Evolutionary conservation across 306 rosid species (phyloP).

Genomic region (Gynostemma pentaphyllum): DNA sequence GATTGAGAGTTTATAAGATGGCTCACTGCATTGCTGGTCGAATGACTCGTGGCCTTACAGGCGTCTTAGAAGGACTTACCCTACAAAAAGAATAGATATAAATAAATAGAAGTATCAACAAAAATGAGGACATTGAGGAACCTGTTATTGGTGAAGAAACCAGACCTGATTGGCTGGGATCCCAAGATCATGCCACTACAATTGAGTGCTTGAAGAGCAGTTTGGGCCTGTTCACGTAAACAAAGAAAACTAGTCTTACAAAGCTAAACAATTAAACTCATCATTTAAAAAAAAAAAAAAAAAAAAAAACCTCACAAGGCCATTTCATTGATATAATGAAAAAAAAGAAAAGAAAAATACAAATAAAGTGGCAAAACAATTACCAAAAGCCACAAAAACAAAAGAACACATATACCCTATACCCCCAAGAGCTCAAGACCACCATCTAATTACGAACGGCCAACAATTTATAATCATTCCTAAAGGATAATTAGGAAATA

Average conservation of each 20-base stretch:
- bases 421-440: no score
- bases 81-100: conserved; percentile 29
- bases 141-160: neutral
- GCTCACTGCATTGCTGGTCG: conserved; percentile 38
- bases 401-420: no score
- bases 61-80: conserved; percentile 99
- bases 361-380: no score
- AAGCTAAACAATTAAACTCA: neutral
- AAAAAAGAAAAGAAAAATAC: no score
- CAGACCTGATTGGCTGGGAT: conserved; percentile 76
- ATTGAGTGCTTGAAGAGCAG: conserved; percentile 78
- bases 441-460: no score
- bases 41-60: conserved; percentile 78
- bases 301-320: no score
- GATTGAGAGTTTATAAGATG: neutral
- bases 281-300: no score
- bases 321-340: no score
- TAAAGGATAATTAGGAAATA: no score
- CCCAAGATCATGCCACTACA: conserved; percentile 92
- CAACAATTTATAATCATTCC: no score
- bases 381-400: no score
- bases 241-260: neutral
- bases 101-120: neutral
- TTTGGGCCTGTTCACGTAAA: conserved; percentile 63
- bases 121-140: neutral